Conservation (phyloP, 495 filamentous ascomycete species). For the Alectoria sarmentosa region DNA sequence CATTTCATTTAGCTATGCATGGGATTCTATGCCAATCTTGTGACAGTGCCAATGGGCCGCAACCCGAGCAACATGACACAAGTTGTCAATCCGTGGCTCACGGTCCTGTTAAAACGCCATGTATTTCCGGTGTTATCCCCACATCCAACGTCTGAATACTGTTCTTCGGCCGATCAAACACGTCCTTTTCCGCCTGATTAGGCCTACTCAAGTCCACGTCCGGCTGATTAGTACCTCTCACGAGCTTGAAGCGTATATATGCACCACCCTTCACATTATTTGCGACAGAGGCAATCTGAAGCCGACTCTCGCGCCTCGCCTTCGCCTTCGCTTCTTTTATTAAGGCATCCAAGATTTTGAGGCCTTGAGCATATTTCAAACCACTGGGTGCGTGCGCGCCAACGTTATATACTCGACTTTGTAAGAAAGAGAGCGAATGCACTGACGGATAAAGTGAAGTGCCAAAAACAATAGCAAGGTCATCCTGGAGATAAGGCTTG, state of each 20-base stretch:
- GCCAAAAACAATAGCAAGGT: too few species aligned
- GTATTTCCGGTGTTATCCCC: background rate
- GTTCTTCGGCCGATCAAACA: slow-evolving; percentile 5
- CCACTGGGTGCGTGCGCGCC: too few species aligned
- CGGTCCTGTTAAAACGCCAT: too few species aligned
- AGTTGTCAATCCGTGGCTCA: background rate
- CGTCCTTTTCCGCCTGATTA: slow-evolving; percentile 15
- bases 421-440: too few species aligned
- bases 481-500: too few species aligned
- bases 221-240: slow-evolving; percentile 31
- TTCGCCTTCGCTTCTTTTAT: too few species aligned
- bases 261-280: slow-evolving; percentile 25
- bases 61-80: background rate
- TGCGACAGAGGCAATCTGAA: too few species aligned
- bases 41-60: background rate
- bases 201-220: slow-evolving; percentile 28
- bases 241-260: slow-evolving; percentile 41
- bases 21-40: background rate
- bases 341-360: too few species aligned
- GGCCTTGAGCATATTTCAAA: too few species aligned
- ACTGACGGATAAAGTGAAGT: too few species aligned
- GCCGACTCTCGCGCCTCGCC: too few species aligned
- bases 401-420: too few species aligned
- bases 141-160: background rate
- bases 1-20: background rate